Evolutionary conservation across 192 early-diverging fungal genomes (phyloP), one percentile per base, ranked within the genome.

Genomic region (Backusella westeae): DNA sequence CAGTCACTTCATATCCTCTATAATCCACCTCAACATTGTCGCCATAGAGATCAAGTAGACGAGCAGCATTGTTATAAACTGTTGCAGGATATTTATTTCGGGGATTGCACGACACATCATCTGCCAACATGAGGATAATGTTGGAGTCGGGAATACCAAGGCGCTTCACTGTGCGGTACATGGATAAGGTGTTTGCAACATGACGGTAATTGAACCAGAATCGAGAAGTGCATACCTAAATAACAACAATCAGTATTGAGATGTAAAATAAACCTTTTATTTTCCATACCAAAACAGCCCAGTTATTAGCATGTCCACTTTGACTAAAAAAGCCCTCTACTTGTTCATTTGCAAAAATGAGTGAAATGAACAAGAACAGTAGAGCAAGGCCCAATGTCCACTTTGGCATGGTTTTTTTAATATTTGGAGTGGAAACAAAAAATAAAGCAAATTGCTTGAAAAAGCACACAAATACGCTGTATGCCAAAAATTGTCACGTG

Each of bases 151-250:
- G 98, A 74, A 99, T 99, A 29, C 98, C 98, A 34, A 99, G 89
- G 32, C 96, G 90, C 77, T 99, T 98, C 34, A 99, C 96, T 8
- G 96, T 98, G n/a, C 95, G 91, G 85, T 99, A 99, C 87, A 99
- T 97, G 21, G 97, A 97, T 32, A 99, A 86, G 9, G 97, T 96
- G 81, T 99, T 99, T 79, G 98, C 97, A 67, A 98, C 97, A 83
- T 99, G 98, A 15, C 96, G 86, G 84, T 99, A 99, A 84, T 99
- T 99, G 89, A 99, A 98, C 98, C 98, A 99, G 84, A 97, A 99
- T 8, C 98, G 91, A 14, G 98, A 99, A 3, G 98, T 97, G 86
- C 95, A 95, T 32, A 97, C 94, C 92, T 94, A 72, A 71, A 49
- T 8, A 49, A 8, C 12, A 1, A 17, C 4, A 0, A n/a, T 10